Conservation (phyloP, 163 green algal genomes). For the Scenedesmus sp. region DNA sequence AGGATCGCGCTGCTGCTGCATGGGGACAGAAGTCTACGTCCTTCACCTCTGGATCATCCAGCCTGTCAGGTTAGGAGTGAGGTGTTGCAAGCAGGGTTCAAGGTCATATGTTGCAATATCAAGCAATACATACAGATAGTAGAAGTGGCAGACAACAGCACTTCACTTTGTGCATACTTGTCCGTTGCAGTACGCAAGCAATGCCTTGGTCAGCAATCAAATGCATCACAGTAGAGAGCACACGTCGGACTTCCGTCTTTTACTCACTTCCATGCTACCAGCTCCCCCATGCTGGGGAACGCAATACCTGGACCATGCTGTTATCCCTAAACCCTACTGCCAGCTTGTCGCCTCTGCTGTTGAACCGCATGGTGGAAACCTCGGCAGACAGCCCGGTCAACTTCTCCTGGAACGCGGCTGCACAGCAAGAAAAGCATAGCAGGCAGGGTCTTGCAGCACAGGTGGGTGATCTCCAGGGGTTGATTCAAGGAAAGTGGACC, state of each 20-base stretch:
- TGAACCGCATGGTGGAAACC: conserved; percentile 42
- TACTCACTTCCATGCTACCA: conserved; percentile 37
- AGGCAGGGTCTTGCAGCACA: neutral
- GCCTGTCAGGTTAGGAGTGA: neutral
- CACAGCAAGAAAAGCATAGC: neutral
- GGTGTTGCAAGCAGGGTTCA: neutral
- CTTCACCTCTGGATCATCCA: conserved; percentile 49
- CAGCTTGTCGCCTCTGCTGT: conserved; percentile 20
- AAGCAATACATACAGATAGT: too few species aligned
- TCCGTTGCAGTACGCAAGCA: neutral
- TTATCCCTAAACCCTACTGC: conserved; percentile 41
- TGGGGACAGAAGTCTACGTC: conserved; percentile 50
- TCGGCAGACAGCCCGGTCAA: conserved; percentile 18
- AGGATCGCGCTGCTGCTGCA: neutral
- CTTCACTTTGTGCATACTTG: too few species aligned
- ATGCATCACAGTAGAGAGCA: too few species aligned
- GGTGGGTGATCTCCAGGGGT: neutral
- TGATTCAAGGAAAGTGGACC: too few species aligned
- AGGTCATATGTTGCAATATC: neutral
- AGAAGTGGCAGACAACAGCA: too few species aligned
- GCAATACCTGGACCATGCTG: conserved; percentile 36
- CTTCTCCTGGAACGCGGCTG: conserved; percentile 39
- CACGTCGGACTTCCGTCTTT: too few species aligned
- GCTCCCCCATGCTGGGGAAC: conserved; percentile 45
- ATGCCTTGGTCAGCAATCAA: neutral